A percentile compares a stretch with the other conserved stretches of the same genome.
Conservation (phyloP, 2,329 filamentous ascomycete species). For the Epichloe festucae region DNA sequence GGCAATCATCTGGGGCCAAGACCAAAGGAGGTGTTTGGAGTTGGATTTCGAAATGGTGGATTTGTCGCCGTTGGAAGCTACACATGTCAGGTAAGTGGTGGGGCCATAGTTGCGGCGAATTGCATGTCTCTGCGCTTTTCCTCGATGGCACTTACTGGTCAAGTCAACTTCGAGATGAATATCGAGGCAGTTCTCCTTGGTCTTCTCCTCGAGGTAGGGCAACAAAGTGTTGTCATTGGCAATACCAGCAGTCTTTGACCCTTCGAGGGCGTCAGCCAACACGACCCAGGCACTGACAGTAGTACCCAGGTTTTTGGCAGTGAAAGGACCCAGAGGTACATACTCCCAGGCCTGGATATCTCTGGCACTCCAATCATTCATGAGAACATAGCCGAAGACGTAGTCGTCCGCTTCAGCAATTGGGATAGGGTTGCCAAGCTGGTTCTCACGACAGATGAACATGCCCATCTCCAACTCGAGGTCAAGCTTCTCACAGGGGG, state of each 20-base stretch:
- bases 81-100: too few species aligned
- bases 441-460: constrained; percentile 55
- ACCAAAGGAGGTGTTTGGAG: constrained; percentile 50
- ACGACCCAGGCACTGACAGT: constrained; percentile 51
- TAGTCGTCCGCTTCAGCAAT: constrained; percentile 55
- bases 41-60: constrained; percentile 22
- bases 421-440: constrained; percentile 51
- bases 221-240: constrained; percentile 23
- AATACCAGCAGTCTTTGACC: constrained; percentile 13
- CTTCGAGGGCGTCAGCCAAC: constrained; percentile 41
- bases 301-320: constrained; percentile 48
- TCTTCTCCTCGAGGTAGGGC: constrained; percentile 42
- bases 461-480: constrained; percentile 69
- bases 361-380: constrained; percentile 53
- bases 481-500: constrained; percentile 54
- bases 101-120: not conserved
- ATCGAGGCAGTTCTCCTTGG: constrained; percentile 21
- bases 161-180: constrained; percentile 27
- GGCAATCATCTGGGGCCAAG: constrained; percentile 72
- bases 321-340: constrained; percentile 48
- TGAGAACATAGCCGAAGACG: constrained; percentile 56
- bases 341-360: constrained; percentile 52
- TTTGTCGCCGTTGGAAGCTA: constrained; percentile 20
- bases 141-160: constrained; percentile 20
- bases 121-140: not conserved